Conservation (phyloP, 371 early-diverging fungal species). For the Mortierella sp. region DNA sequence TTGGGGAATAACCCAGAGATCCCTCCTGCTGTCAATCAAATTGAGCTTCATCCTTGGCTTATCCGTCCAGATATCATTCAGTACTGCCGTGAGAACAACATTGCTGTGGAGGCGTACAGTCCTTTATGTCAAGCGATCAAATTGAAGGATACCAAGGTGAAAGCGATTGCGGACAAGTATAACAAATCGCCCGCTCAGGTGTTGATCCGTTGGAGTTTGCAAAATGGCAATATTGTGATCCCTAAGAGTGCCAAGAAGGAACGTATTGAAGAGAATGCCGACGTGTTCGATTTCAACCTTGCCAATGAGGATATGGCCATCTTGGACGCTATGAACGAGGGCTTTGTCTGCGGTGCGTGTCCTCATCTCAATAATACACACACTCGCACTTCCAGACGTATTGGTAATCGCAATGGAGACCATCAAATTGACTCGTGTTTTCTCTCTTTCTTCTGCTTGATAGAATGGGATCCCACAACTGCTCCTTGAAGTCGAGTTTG, state of each 20-base stretch:
- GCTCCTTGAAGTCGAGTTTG: conserved; percentile 29
- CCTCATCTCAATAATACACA: background rate
- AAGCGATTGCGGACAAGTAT: conserved; percentile 58
- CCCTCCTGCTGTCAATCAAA: conserved; percentile 79
- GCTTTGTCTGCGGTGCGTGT: conserved; percentile 32
- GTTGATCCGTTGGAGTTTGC: conserved; percentile 59
- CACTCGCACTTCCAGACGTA: too few relatives aligned
- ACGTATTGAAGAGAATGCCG: conserved; percentile 63
- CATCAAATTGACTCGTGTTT: too few relatives aligned
- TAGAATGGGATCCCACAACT: conserved; percentile 31
- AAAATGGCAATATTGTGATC: conserved; percentile 61
- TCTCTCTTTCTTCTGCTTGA: background rate
- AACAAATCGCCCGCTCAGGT: conserved; percentile 63
- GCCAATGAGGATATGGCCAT: conserved; percentile 63
- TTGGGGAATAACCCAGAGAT: conserved; percentile 63
- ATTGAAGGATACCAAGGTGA: conserved; percentile 56
- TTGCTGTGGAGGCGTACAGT: conserved; percentile 67
- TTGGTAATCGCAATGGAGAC: background rate
- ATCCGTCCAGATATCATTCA: conserved; percentile 55
- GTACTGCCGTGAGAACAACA: conserved; percentile 61
- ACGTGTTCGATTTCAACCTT: conserved; percentile 65
- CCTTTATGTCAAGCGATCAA: conserved; percentile 63
- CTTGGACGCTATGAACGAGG: conserved; percentile 59
- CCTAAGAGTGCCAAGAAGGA: conserved; percentile 65
- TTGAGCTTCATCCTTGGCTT: conserved; percentile 68